Conservation (phyloP, 177 flowering plant species). For the Telopea speciosissima region DNA sequence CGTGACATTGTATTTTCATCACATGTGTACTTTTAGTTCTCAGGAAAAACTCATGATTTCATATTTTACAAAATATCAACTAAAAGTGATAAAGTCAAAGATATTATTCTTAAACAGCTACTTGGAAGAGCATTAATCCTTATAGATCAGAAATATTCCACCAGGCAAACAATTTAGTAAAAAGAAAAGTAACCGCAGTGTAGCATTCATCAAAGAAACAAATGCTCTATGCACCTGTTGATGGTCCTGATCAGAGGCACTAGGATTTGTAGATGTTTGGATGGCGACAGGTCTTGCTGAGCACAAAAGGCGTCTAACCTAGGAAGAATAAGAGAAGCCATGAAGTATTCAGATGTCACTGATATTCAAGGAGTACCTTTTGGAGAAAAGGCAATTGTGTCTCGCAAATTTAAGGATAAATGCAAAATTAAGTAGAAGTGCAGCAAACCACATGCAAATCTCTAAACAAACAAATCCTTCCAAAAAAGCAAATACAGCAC, state of each 20-base stretch:
- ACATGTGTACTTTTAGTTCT: too few relatives aligned
- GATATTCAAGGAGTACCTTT: background rate
- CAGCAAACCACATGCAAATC: background rate
- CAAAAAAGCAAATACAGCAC: background rate
- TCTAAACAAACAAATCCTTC: background rate
- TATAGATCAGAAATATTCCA: too few relatives aligned
- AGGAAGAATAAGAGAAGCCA: slow-evolving; percentile 1
- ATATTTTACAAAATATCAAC: too few relatives aligned
- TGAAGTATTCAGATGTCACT: background rate
- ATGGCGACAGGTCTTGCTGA: slow-evolving; percentile 82
- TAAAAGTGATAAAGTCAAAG: too few relatives aligned
- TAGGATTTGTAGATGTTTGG: slow-evolving; percentile 72
- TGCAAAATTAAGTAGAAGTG: background rate
- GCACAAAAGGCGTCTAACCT: slow-evolving; percentile 91
- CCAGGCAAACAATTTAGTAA: too few relatives aligned
- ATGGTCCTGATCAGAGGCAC: slow-evolving; percentile 87
- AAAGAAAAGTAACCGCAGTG: too few relatives aligned
- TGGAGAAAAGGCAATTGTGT: background rate
- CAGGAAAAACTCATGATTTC: too few relatives aligned
- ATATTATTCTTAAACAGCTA: too few relatives aligned
- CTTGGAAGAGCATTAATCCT: too few relatives aligned
- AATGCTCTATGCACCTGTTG: slow-evolving; percentile 68
- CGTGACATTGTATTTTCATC: too few relatives aligned
- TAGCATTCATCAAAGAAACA: background rate
- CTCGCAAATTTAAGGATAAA: background rate